Conservation (phyloP, 1,284 basidiomycete genomes). For the Xerocomus minutiporus region DNA sequence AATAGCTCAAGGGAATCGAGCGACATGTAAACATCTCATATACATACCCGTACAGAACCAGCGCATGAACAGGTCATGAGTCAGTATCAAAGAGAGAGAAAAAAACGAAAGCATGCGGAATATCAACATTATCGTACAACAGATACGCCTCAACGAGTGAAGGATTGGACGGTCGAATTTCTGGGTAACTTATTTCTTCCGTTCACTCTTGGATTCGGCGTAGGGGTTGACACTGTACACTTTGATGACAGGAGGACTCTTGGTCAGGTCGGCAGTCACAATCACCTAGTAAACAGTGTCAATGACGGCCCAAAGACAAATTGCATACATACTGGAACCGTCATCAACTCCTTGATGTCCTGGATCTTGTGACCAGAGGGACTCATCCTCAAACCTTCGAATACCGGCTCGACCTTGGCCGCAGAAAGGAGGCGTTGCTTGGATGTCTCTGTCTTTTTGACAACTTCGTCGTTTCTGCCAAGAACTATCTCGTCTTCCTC, state of each 20-base stretch:
- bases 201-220: constrained; percentile 44
- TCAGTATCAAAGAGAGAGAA: constrained; percentile 29
- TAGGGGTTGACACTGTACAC: constrained; percentile 88
- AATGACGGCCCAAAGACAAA: constrained; percentile 2
- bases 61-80: constrained; percentile 30
- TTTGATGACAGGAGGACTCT: constrained; percentile 92
- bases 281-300: constrained; percentile 60
- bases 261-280: constrained; percentile 88
- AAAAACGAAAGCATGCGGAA: constrained; percentile 32
- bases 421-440: constrained; percentile 76
- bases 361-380: constrained; percentile 84
- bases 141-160: constrained; percentile 7
- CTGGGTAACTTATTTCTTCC: constrained; percentile 30
- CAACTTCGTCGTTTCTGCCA: constrained; percentile 50
- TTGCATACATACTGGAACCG: constrained; percentile 68
- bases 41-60: constrained; percentile 32
- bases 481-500: constrained; percentile 77
- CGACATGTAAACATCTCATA: constrained; percentile 26
- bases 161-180: constrained; percentile 1
- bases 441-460: constrained; percentile 53
- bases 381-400: constrained; percentile 75
- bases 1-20: constrained; percentile 17
- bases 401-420: constrained; percentile 64
- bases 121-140: constrained; percentile 32
- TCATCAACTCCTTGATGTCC: constrained; percentile 87